phyloP scores from a whole-genome alignment of 108 stramenopile species.

The Pseudonitzschia multiseries region DNA sequence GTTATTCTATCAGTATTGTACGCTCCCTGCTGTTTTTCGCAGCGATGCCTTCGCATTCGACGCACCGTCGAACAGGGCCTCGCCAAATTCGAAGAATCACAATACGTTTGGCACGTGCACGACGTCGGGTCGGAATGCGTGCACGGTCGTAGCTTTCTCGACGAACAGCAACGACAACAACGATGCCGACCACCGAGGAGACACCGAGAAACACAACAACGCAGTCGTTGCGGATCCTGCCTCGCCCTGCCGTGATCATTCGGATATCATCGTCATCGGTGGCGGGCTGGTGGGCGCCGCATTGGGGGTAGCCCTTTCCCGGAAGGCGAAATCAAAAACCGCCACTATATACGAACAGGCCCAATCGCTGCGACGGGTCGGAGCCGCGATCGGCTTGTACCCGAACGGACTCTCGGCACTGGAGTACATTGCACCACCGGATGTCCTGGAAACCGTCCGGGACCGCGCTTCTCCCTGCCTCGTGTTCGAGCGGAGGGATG shows the following conservation, averaged over 20 bases:
- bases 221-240: no score
- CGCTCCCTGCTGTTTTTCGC: no score
- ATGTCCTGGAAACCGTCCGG: slow-evolving; percentile 36
- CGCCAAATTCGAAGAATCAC: no score
- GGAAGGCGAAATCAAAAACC: background rate
- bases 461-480: slow-evolving; percentile 62
- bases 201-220: no score
- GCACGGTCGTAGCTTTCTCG: no score
- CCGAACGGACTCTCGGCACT: slow-evolving; percentile 68
- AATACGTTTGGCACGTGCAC: no score
- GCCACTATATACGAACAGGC: background rate
- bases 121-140: no score
- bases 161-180: no score
- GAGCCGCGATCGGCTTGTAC: slow-evolving; percentile 68
- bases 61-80: no score
- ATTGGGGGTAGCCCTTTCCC: background rate
- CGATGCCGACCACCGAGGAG: no score
- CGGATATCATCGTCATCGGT: background rate
- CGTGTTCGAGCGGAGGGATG: background rate
- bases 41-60: no score
- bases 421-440: slow-evolving; percentile 48
- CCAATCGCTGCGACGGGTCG: slow-evolving; percentile 19
- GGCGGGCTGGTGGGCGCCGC: background rate
- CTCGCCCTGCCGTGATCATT: background rate
- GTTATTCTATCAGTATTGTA: no score